Conservation (phyloP, 768 basidiomycete genomes). For the Lactifluus volemus region DNA sequence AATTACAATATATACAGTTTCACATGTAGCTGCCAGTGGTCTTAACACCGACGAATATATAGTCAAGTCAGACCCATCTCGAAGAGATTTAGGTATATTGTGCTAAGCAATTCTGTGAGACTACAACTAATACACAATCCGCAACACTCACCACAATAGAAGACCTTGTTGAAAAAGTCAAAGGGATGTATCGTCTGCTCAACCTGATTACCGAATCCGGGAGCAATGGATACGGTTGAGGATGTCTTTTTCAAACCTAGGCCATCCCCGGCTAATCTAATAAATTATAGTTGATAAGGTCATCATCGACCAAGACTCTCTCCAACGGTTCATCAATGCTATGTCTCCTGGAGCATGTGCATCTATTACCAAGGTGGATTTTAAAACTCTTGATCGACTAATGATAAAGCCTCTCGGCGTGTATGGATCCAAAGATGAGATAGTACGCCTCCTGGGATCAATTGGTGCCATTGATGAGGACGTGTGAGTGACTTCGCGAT, state of each 20-base stretch:
- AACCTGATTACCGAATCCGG: slow-evolving; percentile 44
- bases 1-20: too few relatives aligned
- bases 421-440: slow-evolving; percentile 46
- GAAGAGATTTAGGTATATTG: too few relatives aligned
- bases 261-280: not conserved
- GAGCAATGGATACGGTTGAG: slow-evolving; percentile 41
- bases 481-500: slow-evolving; percentile 28
- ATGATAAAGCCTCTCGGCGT: slow-evolving; percentile 43
- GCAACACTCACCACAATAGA: not conserved
- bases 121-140: too few relatives aligned
- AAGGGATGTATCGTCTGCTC: slow-evolving; percentile 42
- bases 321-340: slow-evolving; percentile 39
- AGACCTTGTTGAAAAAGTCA: slow-evolving; percentile 22
- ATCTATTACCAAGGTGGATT: slow-evolving; percentile 48
- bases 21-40: too few relatives aligned
- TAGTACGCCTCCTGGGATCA: slow-evolving; percentile 36
- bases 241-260: not conserved
- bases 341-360: slow-evolving; percentile 42
- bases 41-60: too few relatives aligned
- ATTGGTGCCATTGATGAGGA: slow-evolving; percentile 30
- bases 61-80: too few relatives aligned
- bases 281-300: slow-evolving; percentile 44
- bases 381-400: slow-evolving; percentile 40
- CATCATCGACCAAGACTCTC: slow-evolving; percentile 44
- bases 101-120: too few relatives aligned